These are phyloP conservation scores for Aspergillus proliferans DNA, from an alignment of 2,329 filamentous ascomycete genomes.

Conservation along the genomic window DNA sequence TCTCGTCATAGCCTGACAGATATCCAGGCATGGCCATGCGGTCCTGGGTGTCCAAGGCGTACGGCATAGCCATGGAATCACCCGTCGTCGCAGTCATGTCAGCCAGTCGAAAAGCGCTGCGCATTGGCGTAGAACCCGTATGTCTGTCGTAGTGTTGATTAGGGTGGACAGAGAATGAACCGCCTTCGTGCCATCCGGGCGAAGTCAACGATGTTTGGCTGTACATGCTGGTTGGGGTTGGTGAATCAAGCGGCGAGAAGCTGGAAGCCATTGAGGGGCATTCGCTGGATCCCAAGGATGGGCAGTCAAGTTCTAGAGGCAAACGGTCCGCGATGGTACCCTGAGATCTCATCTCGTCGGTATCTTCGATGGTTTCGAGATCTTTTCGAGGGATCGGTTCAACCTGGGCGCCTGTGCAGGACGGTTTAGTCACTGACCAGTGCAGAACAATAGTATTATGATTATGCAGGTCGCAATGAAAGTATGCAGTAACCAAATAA, in stretches of 20 bases:
- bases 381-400: slow-evolving; percentile 21
- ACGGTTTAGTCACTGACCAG: slow-evolving; percentile 14
- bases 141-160: slow-evolving; percentile 19
- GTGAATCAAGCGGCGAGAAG: slow-evolving; percentile 36
- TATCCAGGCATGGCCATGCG: slow-evolving; percentile 31
- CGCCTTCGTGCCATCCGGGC: slow-evolving; percentile 30
- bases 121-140: slow-evolving; percentile 25
- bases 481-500: slow-evolving; percentile 4
- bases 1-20: slow-evolving; percentile 32
- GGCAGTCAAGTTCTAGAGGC: slow-evolving; percentile 34
- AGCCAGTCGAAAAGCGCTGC: slow-evolving; percentile 30
- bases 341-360: slow-evolving; percentile 35
- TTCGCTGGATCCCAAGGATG: slow-evolving; percentile 33
- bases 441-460: slow-evolving; percentile 1
- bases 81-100: slow-evolving; percentile 28
- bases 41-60: slow-evolving; percentile 26
- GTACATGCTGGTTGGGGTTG: slow-evolving; percentile 34
- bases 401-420: slow-evolving; percentile 24
- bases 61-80: slow-evolving; percentile 19
- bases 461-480: not conserved
- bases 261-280: slow-evolving; percentile 36
- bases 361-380: slow-evolving; percentile 23
- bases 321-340: slow-evolving; percentile 21
- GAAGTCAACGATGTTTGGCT: slow-evolving; percentile 33
- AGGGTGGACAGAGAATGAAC: slow-evolving; percentile 20